These are phyloP conservation scores for Themeda triandra DNA, from an alignment of 176 grass and related monocot genomes.

Conservation along the genomic window DNA sequence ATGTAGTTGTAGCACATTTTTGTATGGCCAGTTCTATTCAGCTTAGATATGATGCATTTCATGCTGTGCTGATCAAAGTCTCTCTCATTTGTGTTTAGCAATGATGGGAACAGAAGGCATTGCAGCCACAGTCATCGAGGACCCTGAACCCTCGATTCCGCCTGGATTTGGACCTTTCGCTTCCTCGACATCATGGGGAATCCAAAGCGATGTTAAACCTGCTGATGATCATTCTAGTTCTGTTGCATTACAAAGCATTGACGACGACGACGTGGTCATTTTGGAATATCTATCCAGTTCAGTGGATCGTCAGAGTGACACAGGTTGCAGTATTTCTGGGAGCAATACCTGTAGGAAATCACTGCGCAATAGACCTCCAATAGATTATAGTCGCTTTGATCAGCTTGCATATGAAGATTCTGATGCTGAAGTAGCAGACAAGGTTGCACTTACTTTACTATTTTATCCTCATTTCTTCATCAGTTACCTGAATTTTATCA, in stretches of 20 bases:
- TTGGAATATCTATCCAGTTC: conserved; percentile 27
- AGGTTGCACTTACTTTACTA: conserved; percentile 37
- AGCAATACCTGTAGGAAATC: conserved; percentile 52
- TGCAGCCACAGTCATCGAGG: conserved; percentile 34
- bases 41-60: neutral
- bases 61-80: conserved; percentile 6
- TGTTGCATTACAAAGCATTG: conserved; percentile 9
- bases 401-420: conserved; percentile 44
- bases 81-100: conserved; percentile 22
- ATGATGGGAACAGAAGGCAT: conserved; percentile 70
- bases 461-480: conserved; percentile 23
- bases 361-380: conserved; percentile 56
- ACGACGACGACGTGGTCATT: neutral
- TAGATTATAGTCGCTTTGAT: conserved; percentile 73
- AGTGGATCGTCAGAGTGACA: conserved; percentile 9
- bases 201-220: conserved; percentile 29
- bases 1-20: neutral
- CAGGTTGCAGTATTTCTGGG: conserved; percentile 30
- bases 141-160: conserved; percentile 61
- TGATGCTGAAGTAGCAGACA: conserved; percentile 41
- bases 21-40: neutral
- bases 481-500: conserved; percentile 1
- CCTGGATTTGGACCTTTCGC: conserved; percentile 74
- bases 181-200: conserved; percentile 34
- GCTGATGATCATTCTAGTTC: conserved; percentile 19